A percentile compares a stretch with the other conserved stretches of the same genome.
phyloP scores from a whole-genome alignment of 805 yeast genomes.

The Dipodascus albidus region DNA sequence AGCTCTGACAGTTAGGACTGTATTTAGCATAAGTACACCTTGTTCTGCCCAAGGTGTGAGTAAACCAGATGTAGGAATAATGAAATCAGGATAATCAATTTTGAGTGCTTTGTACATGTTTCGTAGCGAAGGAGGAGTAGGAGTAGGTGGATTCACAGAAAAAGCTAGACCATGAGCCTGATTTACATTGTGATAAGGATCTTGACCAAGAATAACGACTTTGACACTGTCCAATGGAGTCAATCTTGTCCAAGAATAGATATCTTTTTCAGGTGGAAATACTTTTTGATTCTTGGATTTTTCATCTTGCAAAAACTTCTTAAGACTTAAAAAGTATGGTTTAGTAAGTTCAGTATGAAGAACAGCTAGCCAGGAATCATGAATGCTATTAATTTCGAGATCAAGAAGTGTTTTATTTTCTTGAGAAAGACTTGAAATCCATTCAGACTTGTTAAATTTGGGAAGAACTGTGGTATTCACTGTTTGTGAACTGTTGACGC shows the following conservation, averaged over 20 bases:
- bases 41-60: conserved; percentile 74
- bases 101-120: conserved; percentile 76
- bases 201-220: conserved; percentile 86
- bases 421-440: conserved; percentile 37
- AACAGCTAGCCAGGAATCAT: conserved; percentile 65
- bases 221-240: conserved; percentile 68
- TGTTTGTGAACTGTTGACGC: no score
- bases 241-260: conserved; percentile 85
- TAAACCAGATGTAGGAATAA: conserved; percentile 50
- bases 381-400: conserved; percentile 55
- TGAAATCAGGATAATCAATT: conserved; percentile 59
- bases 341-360: conserved; percentile 65
- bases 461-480: neutral
- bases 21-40: conserved; percentile 81
- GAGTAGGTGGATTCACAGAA: conserved; percentile 74
- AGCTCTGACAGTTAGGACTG: conserved; percentile 83
- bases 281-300: conserved; percentile 35
- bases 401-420: conserved; percentile 42
- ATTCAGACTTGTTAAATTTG: conserved; percentile 37
- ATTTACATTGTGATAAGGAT: conserved; percentile 84
- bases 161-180: conserved; percentile 98
- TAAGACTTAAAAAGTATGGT: conserved; percentile 71
- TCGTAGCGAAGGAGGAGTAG: conserved; percentile 76
- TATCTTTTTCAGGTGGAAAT: conserved; percentile 67
- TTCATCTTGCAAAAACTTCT: conserved; percentile 46